phyloP scores from a whole-genome alignment of 2,329 filamentous ascomycete species.

The Ophiostoma novo-ulmi region DNA sequence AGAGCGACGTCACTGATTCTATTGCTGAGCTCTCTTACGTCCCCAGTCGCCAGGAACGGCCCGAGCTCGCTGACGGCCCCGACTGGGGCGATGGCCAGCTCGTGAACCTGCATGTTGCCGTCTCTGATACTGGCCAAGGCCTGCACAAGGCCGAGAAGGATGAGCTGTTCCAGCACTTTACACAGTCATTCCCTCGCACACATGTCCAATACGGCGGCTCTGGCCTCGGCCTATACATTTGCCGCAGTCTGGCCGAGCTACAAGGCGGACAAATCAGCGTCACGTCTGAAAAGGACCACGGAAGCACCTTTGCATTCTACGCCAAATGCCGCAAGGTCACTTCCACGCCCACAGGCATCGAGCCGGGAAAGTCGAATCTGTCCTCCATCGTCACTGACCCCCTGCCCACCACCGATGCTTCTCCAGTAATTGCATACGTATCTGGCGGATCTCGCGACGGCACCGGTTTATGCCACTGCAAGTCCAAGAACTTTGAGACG shows the following conservation, averaged over 20 bases:
- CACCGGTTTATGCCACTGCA: constrained; percentile 5
- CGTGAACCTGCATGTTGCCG: constrained; percentile 66
- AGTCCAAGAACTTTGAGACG: constrained; percentile 1
- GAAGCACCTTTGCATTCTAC: constrained; percentile 73
- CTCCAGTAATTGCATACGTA: constrained; percentile 15
- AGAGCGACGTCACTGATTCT: constrained; percentile 7
- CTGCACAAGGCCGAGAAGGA: constrained; percentile 66
- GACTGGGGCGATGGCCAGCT: constrained; percentile 70
- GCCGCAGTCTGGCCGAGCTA: constrained; percentile 66
- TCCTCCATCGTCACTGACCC: constrained; percentile 33
- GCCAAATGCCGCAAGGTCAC: constrained; percentile 56
- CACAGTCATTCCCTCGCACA: constrained; percentile 68
- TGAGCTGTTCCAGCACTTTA: constrained; percentile 71
- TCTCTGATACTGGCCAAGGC: constrained; percentile 67
- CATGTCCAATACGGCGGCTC: constrained; percentile 75
- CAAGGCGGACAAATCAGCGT: constrained; percentile 76
- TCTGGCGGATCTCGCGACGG: background rate
- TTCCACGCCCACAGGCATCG: constrained; percentile 17
- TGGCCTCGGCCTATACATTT: constrained; percentile 73
- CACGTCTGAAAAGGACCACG: constrained; percentile 58
- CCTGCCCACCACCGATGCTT: constrained; percentile 27
- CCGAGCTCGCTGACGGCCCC: constrained; percentile 37
- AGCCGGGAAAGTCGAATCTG: constrained; percentile 20
- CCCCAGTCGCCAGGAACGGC: constrained; percentile 36
- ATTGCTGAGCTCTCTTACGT: constrained; percentile 46